Evolutionary conservation across 1,284 basidiomycete species (phyloP), one percentile per base, ranked within the genome.

Genomic region (Agroathelia rolfsii): DNA sequence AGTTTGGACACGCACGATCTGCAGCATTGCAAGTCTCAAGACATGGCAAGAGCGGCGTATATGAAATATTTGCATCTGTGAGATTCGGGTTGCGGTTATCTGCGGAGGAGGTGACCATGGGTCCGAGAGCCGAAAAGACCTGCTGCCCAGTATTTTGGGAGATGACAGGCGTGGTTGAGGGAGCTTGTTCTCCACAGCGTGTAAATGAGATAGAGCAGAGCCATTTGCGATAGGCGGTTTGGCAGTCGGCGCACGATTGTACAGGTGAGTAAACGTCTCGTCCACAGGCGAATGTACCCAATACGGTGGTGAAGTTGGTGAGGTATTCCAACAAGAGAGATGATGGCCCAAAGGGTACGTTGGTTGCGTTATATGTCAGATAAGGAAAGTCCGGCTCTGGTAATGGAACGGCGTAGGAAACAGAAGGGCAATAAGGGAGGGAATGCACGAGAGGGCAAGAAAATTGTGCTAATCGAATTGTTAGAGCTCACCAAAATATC

Each of bases 221-320:
- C 87, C 87, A 92, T 29, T 66, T 64, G 12, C 84, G 68, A 49
- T 90, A 92, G 11, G 72, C 73, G 17, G 58, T 47, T 42, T 81
- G 76, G 48, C 87, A 90, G 52, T 85, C 80, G 8, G 71, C 63
- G 47, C 87, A 92, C 1, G 71, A 68, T 13, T 83, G 73, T 4
- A 88, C 57, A 2, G 80, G 81, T 6, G 83, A 87, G 58, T 88
- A 92, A 29, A 66, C 50, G 51, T 89, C 86, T 15, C 85, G 66
- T 3, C 86, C 87, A 47, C 87, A 90, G 2, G 83, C 73, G 41
- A 75, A 72, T 2, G 80, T 76, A 10, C 67, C 63, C 12, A 92
- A 69, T 10, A 73, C 69, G 1, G 66, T 65, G 1, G 83, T 80
- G 55, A 90, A 87, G 47, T 85, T 83, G 19, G 76, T 55, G 40